phyloP scores from a whole-genome alignment of 2,329 filamentous ascomycete species.

The Ophiocordyceps robertsii region DNA sequence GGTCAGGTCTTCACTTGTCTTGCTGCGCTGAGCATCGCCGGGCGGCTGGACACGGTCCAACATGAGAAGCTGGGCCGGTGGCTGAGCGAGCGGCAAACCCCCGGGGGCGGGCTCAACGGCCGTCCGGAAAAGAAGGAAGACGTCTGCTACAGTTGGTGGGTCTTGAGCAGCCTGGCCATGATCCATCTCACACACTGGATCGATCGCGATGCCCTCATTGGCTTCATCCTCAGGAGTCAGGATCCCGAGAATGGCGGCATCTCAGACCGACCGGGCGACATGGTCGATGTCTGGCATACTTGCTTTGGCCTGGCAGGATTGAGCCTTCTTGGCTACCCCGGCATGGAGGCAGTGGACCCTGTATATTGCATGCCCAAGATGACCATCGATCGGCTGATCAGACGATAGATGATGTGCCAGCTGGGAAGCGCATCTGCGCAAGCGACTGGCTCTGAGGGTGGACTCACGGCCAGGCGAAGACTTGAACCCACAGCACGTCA shows the following conservation, averaged over 20 bases:
- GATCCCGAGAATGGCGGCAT: slow-evolving; percentile 75
- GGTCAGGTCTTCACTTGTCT: slow-evolving; percentile 95
- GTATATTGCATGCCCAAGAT: slow-evolving; percentile 72
- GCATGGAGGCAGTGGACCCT: slow-evolving; percentile 69
- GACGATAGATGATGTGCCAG: slow-evolving; percentile 9
- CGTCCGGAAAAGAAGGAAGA: slow-evolving; percentile 92
- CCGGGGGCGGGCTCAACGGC: slow-evolving; percentile 81
- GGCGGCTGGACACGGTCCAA: slow-evolving; percentile 69
- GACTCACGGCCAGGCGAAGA: background rate
- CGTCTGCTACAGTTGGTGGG: slow-evolving; percentile 99
- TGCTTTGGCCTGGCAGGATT: slow-evolving; percentile 79
- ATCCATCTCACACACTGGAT: slow-evolving; percentile 87
- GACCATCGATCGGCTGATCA: slow-evolving; percentile 46
- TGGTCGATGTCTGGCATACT: slow-evolving; percentile 97
- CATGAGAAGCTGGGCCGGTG: slow-evolving; percentile 72
- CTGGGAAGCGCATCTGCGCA: background rate
- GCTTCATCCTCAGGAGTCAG: slow-evolving; percentile 81
- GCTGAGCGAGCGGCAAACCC: slow-evolving; percentile 85
- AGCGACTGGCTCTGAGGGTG: background rate
- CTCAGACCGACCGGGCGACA: slow-evolving; percentile 79
- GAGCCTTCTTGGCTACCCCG: slow-evolving; percentile 67
- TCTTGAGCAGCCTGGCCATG: slow-evolving; percentile 81
- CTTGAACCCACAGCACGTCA: background rate
- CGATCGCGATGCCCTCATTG: slow-evolving; percentile 62
- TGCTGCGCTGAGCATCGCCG: slow-evolving; percentile 72